phyloP scores from a whole-genome alignment of 106 monocot species.

The Vanilla planifolia region DNA sequence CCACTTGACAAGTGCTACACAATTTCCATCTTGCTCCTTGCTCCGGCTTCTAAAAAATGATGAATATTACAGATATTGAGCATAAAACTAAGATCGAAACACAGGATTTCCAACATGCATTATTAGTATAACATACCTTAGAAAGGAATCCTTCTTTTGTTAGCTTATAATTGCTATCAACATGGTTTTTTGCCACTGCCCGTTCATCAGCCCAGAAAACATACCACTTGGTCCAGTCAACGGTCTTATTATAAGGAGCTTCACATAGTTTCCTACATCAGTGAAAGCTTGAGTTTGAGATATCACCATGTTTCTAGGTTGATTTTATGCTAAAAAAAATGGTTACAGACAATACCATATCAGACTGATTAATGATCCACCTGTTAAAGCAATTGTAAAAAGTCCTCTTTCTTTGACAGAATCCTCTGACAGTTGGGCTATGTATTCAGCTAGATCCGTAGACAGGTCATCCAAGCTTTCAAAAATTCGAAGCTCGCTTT shows the following conservation, averaged over 20 bases:
- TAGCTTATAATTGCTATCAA: conserved; percentile 56
- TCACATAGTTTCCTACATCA: conserved; percentile 52
- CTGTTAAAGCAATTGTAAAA: conserved; percentile 36
- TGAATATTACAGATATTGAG: too few species aligned
- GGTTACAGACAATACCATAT: conserved; percentile 15
- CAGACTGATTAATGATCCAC: conserved; percentile 24
- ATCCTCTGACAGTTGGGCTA: conserved; percentile 26
- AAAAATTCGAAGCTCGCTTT: conserved; percentile 37
- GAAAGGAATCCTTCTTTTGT: conserved; percentile 55
- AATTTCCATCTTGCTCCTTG: too few species aligned
- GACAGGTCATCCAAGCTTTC: conserved; percentile 46
- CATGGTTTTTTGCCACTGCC: conserved; percentile 55
- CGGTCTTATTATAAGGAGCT: conserved; percentile 55
- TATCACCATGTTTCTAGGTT: background rate
- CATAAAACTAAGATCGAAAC: too few species aligned
- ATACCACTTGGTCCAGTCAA: conserved; percentile 74
- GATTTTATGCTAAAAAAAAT: background rate
- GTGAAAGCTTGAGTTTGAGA: background rate
- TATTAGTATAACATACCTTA: too few species aligned
- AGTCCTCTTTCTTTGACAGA: conserved; percentile 33
- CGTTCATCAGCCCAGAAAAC: conserved; percentile 63
- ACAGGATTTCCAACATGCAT: too few species aligned
- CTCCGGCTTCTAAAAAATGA: too few species aligned
- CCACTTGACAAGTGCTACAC: too few species aligned
- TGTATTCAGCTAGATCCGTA: conserved; percentile 40